phyloP scores from a whole-genome alignment of 1,284 basidiomycete genomes.

The Heliocybe sulcata region DNA sequence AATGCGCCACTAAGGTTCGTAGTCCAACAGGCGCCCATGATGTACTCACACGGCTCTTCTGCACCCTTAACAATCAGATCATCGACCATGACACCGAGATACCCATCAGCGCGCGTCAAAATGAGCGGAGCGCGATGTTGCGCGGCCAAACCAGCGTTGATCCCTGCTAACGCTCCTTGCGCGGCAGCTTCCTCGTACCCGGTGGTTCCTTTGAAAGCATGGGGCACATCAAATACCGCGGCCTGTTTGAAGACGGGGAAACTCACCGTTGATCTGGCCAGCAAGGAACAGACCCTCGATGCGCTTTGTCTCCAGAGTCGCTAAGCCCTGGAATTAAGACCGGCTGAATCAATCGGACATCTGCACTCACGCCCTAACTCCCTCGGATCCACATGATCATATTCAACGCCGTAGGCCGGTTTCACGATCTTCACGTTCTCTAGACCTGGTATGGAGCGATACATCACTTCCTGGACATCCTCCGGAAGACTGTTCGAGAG shows the following conservation, averaged over 20 bases:
- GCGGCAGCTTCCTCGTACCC: slow-evolving; percentile 92
- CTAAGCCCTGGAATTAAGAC: slow-evolving; percentile 26
- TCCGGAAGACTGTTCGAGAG: slow-evolving; percentile 83
- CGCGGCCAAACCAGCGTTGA: slow-evolving; percentile 78
- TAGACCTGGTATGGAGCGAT: slow-evolving; percentile 78
- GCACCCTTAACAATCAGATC: slow-evolving; percentile 84
- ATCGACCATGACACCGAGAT: slow-evolving; percentile 86
- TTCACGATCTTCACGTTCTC: slow-evolving; percentile 77
- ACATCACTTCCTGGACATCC: slow-evolving; percentile 74
- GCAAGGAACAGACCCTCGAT: slow-evolving; percentile 83
- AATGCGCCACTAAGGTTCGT: background rate
- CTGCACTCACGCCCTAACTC: slow-evolving; percentile 58
- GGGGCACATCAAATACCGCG: too few species aligned
- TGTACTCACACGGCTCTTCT: slow-evolving; percentile 75
- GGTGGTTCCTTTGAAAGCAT: slow-evolving; percentile 54
- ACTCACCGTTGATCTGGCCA: slow-evolving; percentile 77
- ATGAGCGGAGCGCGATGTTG: slow-evolving; percentile 47
- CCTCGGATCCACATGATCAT: slow-evolving; percentile 85
- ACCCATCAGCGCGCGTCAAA: slow-evolving; percentile 78
- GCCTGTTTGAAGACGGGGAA: background rate
- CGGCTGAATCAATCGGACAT: background rate
- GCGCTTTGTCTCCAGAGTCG: slow-evolving; percentile 79
- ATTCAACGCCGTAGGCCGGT: slow-evolving; percentile 90
- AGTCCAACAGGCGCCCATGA: background rate
- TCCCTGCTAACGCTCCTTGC: slow-evolving; percentile 79